Evolutionary conservation across 1,284 basidiomycete species (phyloP).

Genomic region (Cutaneotrichosporon mucoides): DNA sequence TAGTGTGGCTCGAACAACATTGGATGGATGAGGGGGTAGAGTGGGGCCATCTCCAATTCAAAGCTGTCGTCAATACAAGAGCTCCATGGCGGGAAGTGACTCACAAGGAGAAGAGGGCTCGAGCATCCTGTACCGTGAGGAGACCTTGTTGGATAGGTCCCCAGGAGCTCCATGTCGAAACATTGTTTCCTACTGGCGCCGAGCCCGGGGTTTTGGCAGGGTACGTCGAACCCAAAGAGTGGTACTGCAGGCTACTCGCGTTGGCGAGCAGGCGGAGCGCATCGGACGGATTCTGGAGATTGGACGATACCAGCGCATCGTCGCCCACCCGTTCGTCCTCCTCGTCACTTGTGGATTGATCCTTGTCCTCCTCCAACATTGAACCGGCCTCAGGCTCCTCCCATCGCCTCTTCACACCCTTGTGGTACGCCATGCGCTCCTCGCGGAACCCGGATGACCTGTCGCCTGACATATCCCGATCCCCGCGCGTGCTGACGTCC

Average conservation of each 20-base stretch:
- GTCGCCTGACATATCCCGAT: background rate
- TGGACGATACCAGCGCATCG: conserved; percentile 9
- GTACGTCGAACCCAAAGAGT: background rate
- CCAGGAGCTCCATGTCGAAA: conserved; percentile 8
- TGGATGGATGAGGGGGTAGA: conserved; percentile 13
- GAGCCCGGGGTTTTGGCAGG: background rate
- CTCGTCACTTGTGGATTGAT: conserved; percentile 4
- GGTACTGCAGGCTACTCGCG: conserved; percentile 12
- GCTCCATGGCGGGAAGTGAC: background rate
- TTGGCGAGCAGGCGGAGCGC: conserved; percentile 14
- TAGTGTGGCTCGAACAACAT: conserved; percentile 10
- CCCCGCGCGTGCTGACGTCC: background rate
- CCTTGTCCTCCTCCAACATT: background rate
- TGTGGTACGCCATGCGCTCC: background rate
- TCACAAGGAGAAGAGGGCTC: conserved; percentile 10
- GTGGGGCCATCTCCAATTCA: conserved; percentile 15
- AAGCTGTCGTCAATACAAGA: conserved; percentile 8
- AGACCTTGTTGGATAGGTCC: conserved; percentile 9
- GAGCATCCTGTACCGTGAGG: conserved; percentile 10
- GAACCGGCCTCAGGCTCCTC: background rate
- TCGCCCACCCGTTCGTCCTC: conserved; percentile 1
- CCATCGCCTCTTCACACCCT: background rate
- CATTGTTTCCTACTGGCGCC: background rate
- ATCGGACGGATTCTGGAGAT: conserved; percentile 15
- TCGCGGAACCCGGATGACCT: background rate